Evolutionary conservation across 495 filamentous ascomycete species (phyloP).

Genomic region (Podospora comata): DNA sequence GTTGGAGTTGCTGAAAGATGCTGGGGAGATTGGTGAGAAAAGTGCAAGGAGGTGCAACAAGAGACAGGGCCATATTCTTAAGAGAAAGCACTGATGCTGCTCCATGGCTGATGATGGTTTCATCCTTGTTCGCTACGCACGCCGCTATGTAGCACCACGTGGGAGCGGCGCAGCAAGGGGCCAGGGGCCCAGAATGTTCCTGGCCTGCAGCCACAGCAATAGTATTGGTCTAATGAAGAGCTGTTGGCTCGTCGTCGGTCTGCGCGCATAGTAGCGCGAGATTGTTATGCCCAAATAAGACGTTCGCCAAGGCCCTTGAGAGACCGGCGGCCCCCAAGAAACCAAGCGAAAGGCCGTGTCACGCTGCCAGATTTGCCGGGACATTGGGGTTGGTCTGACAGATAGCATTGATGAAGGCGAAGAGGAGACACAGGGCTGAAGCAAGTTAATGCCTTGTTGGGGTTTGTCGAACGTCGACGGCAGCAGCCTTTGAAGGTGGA

Average conservation of each 20-base stretch:
- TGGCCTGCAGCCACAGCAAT: neutral
- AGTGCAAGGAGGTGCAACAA: neutral
- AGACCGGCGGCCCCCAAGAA: neutral
- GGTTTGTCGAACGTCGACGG: no score
- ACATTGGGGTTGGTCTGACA: neutral
- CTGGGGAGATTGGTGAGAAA: neutral
- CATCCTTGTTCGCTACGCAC: neutral
- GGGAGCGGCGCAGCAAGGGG: neutral
- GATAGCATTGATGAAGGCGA: neutral
- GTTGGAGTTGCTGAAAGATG: neutral
- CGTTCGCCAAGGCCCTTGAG: neutral
- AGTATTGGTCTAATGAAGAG: neutral
- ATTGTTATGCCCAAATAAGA: neutral
- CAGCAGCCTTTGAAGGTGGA: no score
- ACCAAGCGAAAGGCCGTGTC: neutral
- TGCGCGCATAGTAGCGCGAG: neutral
- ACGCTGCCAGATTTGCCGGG: neutral
- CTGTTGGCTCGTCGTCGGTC: neutral
- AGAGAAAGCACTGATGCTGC: neutral
- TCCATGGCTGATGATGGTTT: neutral
- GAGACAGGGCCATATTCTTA: neutral
- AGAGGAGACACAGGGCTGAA: no score
- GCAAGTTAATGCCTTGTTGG: no score
- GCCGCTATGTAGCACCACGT: neutral
- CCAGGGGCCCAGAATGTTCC: neutral